These are phyloP conservation scores for Capsella rubella DNA, from an alignment of 441 rosid genomes.

Conservation along the genomic window DNA sequence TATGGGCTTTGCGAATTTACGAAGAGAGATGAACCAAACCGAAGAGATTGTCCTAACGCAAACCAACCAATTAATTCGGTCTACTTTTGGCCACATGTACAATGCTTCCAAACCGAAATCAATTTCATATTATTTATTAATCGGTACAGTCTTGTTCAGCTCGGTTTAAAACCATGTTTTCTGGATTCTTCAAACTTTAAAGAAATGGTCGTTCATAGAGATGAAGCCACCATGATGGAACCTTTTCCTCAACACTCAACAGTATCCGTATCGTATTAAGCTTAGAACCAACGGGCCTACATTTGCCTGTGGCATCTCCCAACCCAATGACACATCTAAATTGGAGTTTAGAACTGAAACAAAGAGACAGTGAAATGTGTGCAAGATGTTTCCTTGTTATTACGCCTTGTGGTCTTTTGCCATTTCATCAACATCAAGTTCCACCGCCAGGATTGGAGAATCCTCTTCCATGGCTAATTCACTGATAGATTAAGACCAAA, in stretches of 20 bases:
- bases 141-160: conserved; percentile 24
- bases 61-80: neutral
- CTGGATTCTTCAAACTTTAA: conserved; percentile 1
- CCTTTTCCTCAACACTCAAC: conserved; percentile 27
- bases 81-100: neutral
- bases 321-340: conserved; percentile 29
- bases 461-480: conserved; percentile 49
- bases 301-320: conserved; percentile 21
- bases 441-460: conserved; percentile 79
- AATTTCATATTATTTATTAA: neutral
- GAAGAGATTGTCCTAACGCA: neutral
- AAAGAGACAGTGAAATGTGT: neutral
- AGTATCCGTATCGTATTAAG: conserved; percentile 13
- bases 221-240: conserved; percentile 22
- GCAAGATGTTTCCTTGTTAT: conserved; percentile 22
- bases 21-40: neutral
- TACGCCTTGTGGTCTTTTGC: conserved; percentile 72
- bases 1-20: conserved; percentile 10
- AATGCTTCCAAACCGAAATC: neutral
- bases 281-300: conserved; percentile 34
- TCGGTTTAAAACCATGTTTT: conserved; percentile 19
- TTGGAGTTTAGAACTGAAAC: conserved; percentile 31
- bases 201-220: conserved; percentile 8
- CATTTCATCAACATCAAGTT: conserved; percentile 92
- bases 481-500: neutral